phyloP scores from a whole-genome alignment of 108 stramenopile species.

The Cyclotella cryptica region DNA sequence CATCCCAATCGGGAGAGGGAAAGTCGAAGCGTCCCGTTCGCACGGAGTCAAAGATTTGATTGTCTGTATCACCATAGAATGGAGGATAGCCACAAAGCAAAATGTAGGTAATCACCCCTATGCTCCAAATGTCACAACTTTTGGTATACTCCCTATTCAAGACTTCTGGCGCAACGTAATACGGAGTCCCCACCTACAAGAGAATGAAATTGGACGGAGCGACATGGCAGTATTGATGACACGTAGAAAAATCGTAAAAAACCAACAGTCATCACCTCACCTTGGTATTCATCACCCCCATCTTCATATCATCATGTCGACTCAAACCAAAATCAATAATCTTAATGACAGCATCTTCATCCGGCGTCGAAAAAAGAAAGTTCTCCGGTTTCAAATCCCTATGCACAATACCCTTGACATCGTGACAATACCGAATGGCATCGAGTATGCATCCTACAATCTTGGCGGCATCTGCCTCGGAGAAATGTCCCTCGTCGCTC shows the following conservation, averaged over 20 bases:
- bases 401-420: constrained; percentile 91
- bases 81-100: constrained; percentile 92
- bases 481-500: constrained; percentile 91
- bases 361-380: constrained; percentile 88
- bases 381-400: constrained; percentile 94
- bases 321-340: constrained; percentile 99
- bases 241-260: too few species aligned
- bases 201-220: too few species aligned
- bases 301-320: constrained; percentile 83
- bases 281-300: constrained; percentile 91
- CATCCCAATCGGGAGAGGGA: constrained; percentile 89
- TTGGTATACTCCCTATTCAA: constrained; percentile 92
- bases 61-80: constrained; percentile 64
- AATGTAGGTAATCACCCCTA: constrained; percentile 91
- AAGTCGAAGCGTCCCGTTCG: constrained; percentile 77
- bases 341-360: constrained; percentile 88
- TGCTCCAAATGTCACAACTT: constrained; percentile 97
- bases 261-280: constrained; percentile 4
- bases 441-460: constrained; percentile 90
- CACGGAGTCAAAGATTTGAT: constrained; percentile 74
- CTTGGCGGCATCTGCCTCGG: constrained; percentile 91
- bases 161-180: constrained; percentile 96
- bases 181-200: constrained; percentile 71
- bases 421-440: constrained; percentile 96
- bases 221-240: too few species aligned